A percentile compares a stretch with the other conserved stretches of the same genome.
phyloP scores from a whole-genome alignment of 192 early-diverging fungal genomes.

The Coemansia sp. region DNA sequence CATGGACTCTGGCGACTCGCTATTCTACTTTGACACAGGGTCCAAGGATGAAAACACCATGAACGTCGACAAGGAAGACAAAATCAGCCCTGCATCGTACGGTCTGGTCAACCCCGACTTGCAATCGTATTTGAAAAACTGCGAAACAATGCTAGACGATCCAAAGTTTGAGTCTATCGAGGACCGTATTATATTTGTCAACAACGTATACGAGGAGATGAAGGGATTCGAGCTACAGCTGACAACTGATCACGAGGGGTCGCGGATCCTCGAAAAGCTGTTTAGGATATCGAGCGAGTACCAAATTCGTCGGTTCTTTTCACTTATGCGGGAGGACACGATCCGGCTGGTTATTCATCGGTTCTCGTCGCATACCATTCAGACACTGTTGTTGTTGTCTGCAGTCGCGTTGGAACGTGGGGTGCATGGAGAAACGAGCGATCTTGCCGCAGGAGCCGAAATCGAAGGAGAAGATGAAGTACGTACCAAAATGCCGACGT shows the following conservation, averaged over 20 bases:
- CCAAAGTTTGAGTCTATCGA: constrained; percentile 60
- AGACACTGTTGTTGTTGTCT: constrained; percentile 66
- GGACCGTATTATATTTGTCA: constrained; percentile 66
- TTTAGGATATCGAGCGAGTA: constrained; percentile 68
- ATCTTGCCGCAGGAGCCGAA: too few species aligned
- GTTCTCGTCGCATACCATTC: constrained; percentile 85
- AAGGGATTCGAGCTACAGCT: constrained; percentile 72
- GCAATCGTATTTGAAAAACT: constrained; percentile 59
- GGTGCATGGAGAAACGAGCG: too few species aligned
- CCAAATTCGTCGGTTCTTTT: constrained; percentile 72
- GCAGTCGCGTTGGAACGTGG: not conserved
- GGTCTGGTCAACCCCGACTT: constrained; percentile 34
- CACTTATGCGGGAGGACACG: constrained; percentile 58
- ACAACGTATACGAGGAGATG: constrained; percentile 75
- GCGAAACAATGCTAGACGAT: constrained; percentile 61
- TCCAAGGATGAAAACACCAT: not conserved
- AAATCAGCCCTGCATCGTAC: constrained; percentile 27
- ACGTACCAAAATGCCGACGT: too few species aligned
- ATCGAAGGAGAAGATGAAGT: too few species aligned
- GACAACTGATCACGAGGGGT: constrained; percentile 74
- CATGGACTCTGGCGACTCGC: constrained; percentile 9
- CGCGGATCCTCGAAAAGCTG: constrained; percentile 78
- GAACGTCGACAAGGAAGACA: not conserved
- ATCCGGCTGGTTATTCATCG: constrained; percentile 75
- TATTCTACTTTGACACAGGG: constrained; percentile 16